phyloP scores from a whole-genome alignment of 2,329 filamentous ascomycete genomes.

The Fonsecaea erecta region DNA sequence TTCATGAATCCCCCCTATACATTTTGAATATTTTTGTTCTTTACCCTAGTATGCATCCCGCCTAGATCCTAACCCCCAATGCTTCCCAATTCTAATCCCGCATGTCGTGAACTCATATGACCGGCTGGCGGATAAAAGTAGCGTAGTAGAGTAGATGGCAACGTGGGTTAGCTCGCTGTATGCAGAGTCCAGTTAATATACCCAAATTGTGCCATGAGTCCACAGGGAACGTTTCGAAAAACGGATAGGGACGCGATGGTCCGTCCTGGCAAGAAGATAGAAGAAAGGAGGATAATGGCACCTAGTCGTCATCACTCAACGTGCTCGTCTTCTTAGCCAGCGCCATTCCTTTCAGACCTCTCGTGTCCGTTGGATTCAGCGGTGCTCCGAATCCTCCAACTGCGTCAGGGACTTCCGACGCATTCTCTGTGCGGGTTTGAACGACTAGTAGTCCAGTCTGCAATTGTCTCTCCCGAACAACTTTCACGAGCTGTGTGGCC shows the following conservation, averaged over 20 bases:
- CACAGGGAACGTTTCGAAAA: not conserved
- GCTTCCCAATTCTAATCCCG: not conserved
- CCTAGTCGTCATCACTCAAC: conserved; percentile 20
- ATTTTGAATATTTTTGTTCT: not conserved
- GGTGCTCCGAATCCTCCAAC: conserved; percentile 14
- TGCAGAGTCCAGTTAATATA: not conserved
- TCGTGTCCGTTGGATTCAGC: not conserved
- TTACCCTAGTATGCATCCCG: not conserved
- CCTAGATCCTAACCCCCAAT: not conserved
- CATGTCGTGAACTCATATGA: not conserved
- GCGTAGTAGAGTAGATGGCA: not conserved
- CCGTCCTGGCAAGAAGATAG: not conserved
- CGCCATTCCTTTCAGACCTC: conserved; percentile 7
- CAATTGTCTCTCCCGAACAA: conserved; percentile 63
- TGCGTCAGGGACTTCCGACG: not conserved
- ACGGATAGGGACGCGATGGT: not conserved
- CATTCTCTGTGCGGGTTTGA: conserved; percentile 57
- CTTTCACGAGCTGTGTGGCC: conserved; percentile 62
- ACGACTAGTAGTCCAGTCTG: conserved; percentile 72
- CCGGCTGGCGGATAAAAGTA: not conserved
- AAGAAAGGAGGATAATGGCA: not conserved
- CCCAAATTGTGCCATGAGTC: not conserved
- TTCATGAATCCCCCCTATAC: too few relatives aligned
- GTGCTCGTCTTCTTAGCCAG: conserved; percentile 20
- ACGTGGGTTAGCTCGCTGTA: not conserved